Evolutionary conservation across 495 filamentous ascomycete genomes (phyloP).

Genomic region (Aspergillus indologenus): DNA sequence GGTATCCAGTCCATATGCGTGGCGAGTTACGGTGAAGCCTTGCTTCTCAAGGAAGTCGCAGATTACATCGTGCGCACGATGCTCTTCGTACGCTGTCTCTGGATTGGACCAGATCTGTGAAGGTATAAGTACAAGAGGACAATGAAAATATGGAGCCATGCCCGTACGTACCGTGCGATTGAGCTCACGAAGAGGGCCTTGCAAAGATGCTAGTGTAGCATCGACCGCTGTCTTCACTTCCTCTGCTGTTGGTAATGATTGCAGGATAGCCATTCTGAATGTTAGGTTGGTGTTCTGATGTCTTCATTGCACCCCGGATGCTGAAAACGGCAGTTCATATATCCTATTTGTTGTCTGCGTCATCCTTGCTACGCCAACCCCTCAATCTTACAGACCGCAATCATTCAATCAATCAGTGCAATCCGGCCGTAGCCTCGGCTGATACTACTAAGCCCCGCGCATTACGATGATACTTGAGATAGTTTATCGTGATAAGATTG

Average conservation of each 20-base stretch:
- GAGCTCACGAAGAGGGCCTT: constrained; percentile 29
- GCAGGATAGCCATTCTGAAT: constrained; percentile 9
- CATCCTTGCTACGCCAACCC: neutral
- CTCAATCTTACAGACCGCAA: neutral
- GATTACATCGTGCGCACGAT: constrained; percentile 55
- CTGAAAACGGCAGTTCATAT: neutral
- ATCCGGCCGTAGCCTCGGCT: neutral
- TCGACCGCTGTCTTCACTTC: constrained; percentile 32
- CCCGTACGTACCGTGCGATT: constrained; percentile 24
- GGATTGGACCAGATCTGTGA: constrained; percentile 57
- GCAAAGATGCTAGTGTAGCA: constrained; percentile 21
- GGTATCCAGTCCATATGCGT: constrained; percentile 44
- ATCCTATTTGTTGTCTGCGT: neutral
- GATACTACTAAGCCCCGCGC: neutral
- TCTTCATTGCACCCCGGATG: neutral
- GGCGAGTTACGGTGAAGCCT: constrained; percentile 55
- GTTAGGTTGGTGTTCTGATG: neutral
- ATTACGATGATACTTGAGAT: neutral
- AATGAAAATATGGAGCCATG: neutral
- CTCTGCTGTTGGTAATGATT: constrained; percentile 10
- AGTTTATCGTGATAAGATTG: neutral
- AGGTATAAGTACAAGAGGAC: neutral
- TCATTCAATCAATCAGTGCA: no score
- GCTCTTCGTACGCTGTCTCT: constrained; percentile 56
- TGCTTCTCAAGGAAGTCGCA: constrained; percentile 52